A percentile compares a stretch with the other conserved stretches of the same genome.
Conservation (phyloP, 2,329 filamentous ascomycete species). For the Exophiala oligosperma region DNA sequence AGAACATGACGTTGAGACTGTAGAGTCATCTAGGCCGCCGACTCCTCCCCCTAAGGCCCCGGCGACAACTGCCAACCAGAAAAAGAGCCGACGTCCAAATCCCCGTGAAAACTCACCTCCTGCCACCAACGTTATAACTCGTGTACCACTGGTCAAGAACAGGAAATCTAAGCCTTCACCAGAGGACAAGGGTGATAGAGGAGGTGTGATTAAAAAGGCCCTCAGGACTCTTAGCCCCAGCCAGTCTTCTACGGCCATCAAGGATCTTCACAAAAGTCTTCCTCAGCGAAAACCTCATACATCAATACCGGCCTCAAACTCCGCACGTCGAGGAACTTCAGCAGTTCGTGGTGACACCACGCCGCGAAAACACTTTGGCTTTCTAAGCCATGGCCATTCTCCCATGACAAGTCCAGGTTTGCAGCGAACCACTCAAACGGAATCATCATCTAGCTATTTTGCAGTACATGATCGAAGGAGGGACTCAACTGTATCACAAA, state of each 20-base stretch:
- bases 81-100: conserved; percentile 28
- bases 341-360: conserved; percentile 14
- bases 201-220: conserved; percentile 27
- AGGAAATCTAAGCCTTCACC: conserved; percentile 16
- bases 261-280: conserved; percentile 16
- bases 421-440: conserved; percentile 10
- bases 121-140: conserved; percentile 8
- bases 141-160: conserved; percentile 17
- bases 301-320: conserved; percentile 5
- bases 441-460: conserved; percentile 34
- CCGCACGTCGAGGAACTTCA: conserved; percentile 12
- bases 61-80: conserved; percentile 29
- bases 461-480: conserved; percentile 39
- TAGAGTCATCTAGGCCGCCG: conserved; percentile 12
- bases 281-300: conserved; percentile 13
- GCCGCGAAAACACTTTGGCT: conserved; percentile 11
- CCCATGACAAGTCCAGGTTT: conserved; percentile 25
- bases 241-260: conserved; percentile 25
- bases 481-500: conserved; percentile 43
- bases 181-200: conserved; percentile 21
- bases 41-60: conserved; percentile 9
- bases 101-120: conserved; percentile 16
- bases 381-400: conserved; percentile 20
- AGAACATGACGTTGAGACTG: conserved; percentile 9
- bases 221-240: conserved; percentile 28